Conservation (phyloP, 805 yeast genomes). For the Saccharomycopsis amapae region DNA sequence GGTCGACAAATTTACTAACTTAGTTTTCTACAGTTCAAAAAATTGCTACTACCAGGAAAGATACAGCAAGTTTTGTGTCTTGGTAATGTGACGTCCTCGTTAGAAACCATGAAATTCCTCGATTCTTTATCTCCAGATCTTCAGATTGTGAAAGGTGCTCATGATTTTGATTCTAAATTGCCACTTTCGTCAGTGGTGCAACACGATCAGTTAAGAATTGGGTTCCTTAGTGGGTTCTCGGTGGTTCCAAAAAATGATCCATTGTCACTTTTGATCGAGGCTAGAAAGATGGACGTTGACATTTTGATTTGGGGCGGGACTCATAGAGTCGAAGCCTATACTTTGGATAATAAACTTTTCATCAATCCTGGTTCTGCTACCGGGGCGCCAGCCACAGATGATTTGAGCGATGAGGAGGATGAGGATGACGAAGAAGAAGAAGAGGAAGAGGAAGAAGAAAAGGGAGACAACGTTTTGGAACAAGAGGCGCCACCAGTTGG, state of each 20-base stretch:
- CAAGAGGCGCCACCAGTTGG: slow-evolving; percentile 7
- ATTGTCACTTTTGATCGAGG: slow-evolving; percentile 68
- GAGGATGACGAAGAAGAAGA: slow-evolving; percentile 29
- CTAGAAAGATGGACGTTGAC: slow-evolving; percentile 89
- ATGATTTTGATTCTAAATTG: slow-evolving; percentile 46
- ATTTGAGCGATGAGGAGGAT: slow-evolving; percentile 49
- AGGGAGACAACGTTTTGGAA: slow-evolving; percentile 3
- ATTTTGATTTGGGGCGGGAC: slow-evolving; percentile 90
- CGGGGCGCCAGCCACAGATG: slow-evolving; percentile 73
- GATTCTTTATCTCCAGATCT: slow-evolving; percentile 64
- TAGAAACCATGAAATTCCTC: slow-evolving; percentile 55
- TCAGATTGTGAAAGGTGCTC: slow-evolving; percentile 76
- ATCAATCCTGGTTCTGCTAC: slow-evolving; percentile 97
- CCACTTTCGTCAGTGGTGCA: slow-evolving; percentile 61
- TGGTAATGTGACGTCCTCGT: slow-evolving; percentile 74
- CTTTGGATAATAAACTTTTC: slow-evolving; percentile 86
- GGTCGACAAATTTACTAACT: neutral
- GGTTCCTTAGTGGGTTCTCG: slow-evolving; percentile 78
- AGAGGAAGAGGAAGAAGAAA: slow-evolving; percentile 8
- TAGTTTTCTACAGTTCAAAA: slow-evolving; percentile 44
- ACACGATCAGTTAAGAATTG: slow-evolving; percentile 69
- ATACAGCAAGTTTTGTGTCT: slow-evolving; percentile 78
- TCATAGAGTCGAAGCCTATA: slow-evolving; percentile 87
- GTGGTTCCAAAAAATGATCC: slow-evolving; percentile 85
- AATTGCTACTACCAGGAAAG: slow-evolving; percentile 75